Evolutionary conservation across 2,329 filamentous ascomycete genomes (phyloP), one percentile per base, ranked within the genome.

Genomic region (Alternaria angustiovoidea): DNA sequence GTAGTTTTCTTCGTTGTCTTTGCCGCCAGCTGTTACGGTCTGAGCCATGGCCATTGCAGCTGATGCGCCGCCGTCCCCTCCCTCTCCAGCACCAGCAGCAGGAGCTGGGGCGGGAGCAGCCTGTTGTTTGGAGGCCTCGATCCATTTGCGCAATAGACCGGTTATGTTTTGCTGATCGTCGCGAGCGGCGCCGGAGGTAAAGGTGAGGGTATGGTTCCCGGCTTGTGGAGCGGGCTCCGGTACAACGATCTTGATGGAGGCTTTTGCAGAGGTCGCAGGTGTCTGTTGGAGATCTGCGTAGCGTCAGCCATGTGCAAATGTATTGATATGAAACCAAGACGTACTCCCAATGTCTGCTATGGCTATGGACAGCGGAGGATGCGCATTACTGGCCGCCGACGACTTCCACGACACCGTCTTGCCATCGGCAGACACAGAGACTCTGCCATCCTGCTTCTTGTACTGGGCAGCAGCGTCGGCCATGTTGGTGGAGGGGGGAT

Each of bases 391-490:
- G 9, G 93, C 14, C 32, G 32, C 32, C 32, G 32, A 16, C 32
- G 32, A 91, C 32, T 88, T 92, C 94, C 94, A 99, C 77, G 88
- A 90, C 62, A 98, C 87, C 38, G 85, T 88, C 73, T 87, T 87
- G 72, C 88, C 85, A 78, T 97, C 92, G 57, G 86, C 82, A 16
- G 91, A 88, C 69, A 98, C 84, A 26, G 88, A 87, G 72, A 99
- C 82, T 62, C 87, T 87, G 76, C 95, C 95, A 83, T 98, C 92
- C 80, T 96, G 95, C 84, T 98, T 99, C 82, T 97, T 98, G 85
- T 95, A 98, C 59, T 89, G 75, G 34, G 77, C 74, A 53, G 75
- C 70, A 59, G 74, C 76, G 64, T 71, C 69, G 54, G 75, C 73
- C 77, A 79, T 79, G 69, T 61, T 75, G 69, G 62, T 58, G 59